phyloP scores from a whole-genome alignment of 805 yeast genomes.

The Candida tallmaniae region DNA sequence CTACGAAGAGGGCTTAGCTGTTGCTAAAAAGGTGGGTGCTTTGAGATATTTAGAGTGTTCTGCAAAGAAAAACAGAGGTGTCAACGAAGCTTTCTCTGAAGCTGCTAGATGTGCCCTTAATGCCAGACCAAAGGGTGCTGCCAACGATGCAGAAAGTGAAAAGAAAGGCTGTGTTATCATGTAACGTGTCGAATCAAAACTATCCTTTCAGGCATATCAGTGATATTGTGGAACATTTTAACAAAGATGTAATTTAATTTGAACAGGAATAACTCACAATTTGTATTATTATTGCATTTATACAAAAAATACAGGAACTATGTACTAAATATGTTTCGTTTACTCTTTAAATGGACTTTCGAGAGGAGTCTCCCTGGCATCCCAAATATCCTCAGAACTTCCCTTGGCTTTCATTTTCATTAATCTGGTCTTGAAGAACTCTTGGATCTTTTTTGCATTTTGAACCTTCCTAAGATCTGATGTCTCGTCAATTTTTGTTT shows the following conservation, averaged over 20 bases:
- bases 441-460: slow-evolving; percentile 54
- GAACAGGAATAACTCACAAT: not conserved
- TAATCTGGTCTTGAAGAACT: slow-evolving; percentile 62
- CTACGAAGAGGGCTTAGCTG: slow-evolving; percentile 89
- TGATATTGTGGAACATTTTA: not conserved
- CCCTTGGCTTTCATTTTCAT: slow-evolving; percentile 63
- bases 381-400: slow-evolving; percentile 86
- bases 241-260: not conserved
- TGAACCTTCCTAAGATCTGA: slow-evolving; percentile 34
- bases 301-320: slow-evolving; percentile 1
- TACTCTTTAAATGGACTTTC: slow-evolving; percentile 33
- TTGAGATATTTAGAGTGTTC: slow-evolving; percentile 93
- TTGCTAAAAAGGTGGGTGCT: slow-evolving; percentile 93
- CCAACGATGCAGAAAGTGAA: slow-evolving; percentile 41
- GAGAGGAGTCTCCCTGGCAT: slow-evolving; percentile 32
- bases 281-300: slow-evolving; percentile 2
- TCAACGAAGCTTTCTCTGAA: slow-evolving; percentile 98
- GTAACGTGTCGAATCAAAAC: too few relatives aligned
- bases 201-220: too few relatives aligned
- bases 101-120: slow-evolving; percentile 96
- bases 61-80: slow-evolving; percentile 94
- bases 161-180: slow-evolving; percentile 37
- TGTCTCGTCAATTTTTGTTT: slow-evolving; percentile 14
- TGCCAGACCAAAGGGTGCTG: slow-evolving; percentile 72
- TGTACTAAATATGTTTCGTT: too few relatives aligned